These are phyloP conservation scores for Chaetomiaceae sp. DNA, from an alignment of 2,329 filamentous ascomycete species.

Conservation along the genomic window DNA sequence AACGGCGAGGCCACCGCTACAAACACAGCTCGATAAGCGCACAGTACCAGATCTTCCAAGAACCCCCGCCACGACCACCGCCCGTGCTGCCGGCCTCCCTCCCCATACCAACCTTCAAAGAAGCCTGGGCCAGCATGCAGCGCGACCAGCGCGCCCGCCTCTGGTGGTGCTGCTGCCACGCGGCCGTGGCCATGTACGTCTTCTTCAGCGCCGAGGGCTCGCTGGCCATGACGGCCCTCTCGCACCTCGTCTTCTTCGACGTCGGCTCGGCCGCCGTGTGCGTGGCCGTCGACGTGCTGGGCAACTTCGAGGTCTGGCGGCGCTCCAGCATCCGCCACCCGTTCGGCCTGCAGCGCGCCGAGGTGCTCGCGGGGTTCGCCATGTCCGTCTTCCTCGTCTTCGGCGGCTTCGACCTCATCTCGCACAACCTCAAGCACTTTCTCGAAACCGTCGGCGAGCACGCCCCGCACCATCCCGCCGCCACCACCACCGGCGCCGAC, in stretches of 20 bases:
- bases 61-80: slow-evolving; percentile 79
- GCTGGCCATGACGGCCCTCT: slow-evolving; percentile 85
- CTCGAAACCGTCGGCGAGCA: slow-evolving; percentile 63
- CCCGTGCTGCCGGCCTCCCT: slow-evolving; percentile 86
- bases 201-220: slow-evolving; percentile 83
- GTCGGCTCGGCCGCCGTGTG: slow-evolving; percentile 88
- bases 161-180: slow-evolving; percentile 87
- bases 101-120: slow-evolving; percentile 81
- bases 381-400: slow-evolving; percentile 97
- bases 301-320: slow-evolving; percentile 98
- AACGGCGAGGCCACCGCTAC: slow-evolving; percentile 93
- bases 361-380: slow-evolving; percentile 91
- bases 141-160: slow-evolving; percentile 77
- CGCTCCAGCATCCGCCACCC: slow-evolving; percentile 88
- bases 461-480: slow-evolving; percentile 65
- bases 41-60: slow-evolving; percentile 90
- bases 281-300: slow-evolving; percentile 85
- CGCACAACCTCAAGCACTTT: slow-evolving; percentile 89
- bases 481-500: slow-evolving; percentile 38
- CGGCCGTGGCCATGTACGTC: slow-evolving; percentile 75
- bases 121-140: slow-evolving; percentile 88
- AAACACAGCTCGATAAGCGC: slow-evolving; percentile 90
- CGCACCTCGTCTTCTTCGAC: slow-evolving; percentile 92
- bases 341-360: slow-evolving; percentile 85
- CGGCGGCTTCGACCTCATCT: slow-evolving; percentile 92